Conservation (phyloP, 345 rosid species). For the Camelina hispida region DNA sequence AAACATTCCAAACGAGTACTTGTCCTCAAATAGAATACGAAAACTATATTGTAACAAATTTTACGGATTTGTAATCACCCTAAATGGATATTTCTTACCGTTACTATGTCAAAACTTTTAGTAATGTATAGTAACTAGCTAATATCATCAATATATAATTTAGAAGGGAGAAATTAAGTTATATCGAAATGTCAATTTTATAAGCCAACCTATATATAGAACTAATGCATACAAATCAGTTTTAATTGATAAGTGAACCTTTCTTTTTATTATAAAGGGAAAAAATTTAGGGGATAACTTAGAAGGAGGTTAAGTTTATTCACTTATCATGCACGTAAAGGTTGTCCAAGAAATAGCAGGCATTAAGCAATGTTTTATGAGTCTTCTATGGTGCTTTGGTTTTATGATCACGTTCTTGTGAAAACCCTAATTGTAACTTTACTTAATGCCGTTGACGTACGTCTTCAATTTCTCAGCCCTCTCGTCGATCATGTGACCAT, state of each 20-base stretch:
- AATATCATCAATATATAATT: too few relatives aligned
- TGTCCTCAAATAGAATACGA: background rate
- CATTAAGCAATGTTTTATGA: conserved; percentile 56
- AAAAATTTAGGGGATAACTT: conserved; percentile 29
- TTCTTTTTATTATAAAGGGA: background rate
- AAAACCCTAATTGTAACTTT: conserved; percentile 40
- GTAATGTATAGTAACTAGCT: background rate
- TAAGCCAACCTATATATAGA: background rate
- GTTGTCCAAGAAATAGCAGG: conserved; percentile 54
- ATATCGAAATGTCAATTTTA: too few relatives aligned
- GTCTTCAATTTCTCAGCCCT: conserved; percentile 41
- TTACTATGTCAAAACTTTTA: background rate
- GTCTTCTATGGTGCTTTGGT: conserved; percentile 43
- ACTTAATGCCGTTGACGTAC: conserved; percentile 49
- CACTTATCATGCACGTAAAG: conserved; percentile 69
- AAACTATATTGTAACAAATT: background rate
- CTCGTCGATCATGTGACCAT: conserved; percentile 45
- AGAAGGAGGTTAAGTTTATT: conserved; percentile 43
- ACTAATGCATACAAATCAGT: background rate
- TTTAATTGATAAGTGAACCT: background rate
- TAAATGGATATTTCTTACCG: background rate
- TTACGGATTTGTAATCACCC: background rate
- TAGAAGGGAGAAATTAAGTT: too few relatives aligned
- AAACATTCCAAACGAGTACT: background rate
- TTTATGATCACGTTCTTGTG: conserved; percentile 41